phyloP scores from a whole-genome alignment of 116 monocot species.

The Iris pallida region DNA sequence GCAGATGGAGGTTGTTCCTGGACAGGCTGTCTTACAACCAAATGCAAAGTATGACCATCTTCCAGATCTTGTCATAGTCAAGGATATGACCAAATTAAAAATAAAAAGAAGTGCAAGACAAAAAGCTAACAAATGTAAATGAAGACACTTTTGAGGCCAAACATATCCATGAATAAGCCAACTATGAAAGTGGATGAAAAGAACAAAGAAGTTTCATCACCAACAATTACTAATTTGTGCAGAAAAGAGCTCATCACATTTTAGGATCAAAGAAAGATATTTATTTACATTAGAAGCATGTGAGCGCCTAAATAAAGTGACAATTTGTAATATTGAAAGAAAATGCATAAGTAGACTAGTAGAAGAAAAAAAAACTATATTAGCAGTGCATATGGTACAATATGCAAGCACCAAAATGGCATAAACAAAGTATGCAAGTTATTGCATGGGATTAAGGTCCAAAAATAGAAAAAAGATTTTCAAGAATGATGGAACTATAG shows the following conservation, averaged over 20 bases:
- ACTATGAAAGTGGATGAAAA: neutral
- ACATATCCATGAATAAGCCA: neutral
- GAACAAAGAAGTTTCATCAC: neutral
- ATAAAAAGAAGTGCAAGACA: neutral
- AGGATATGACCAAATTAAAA: slow-evolving; percentile 16
- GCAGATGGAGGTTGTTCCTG: slow-evolving; percentile 40
- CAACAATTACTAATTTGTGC: neutral
- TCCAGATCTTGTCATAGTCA: slow-evolving; percentile 61
- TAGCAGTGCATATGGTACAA: neutral
- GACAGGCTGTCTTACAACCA: slow-evolving; percentile 71
- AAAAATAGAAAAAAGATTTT: neutral
- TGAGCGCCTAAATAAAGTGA: neutral
- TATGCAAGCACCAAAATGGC: neutral
- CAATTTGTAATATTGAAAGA: neutral
- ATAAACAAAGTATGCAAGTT: neutral
- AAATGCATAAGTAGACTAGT: neutral
- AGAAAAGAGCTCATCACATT: neutral
- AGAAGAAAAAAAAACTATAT: neutral
- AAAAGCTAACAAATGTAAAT: neutral
- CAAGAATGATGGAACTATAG: too few relatives aligned
- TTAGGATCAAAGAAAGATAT: too few relatives aligned
- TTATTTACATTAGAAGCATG: too few relatives aligned
- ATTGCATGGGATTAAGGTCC: neutral
- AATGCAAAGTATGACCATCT: slow-evolving; percentile 87
- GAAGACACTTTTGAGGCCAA: neutral